Evolutionary conservation across 169 alveolate genomes (phyloP).

Genomic region (Besnoitia besnoiti): DNA sequence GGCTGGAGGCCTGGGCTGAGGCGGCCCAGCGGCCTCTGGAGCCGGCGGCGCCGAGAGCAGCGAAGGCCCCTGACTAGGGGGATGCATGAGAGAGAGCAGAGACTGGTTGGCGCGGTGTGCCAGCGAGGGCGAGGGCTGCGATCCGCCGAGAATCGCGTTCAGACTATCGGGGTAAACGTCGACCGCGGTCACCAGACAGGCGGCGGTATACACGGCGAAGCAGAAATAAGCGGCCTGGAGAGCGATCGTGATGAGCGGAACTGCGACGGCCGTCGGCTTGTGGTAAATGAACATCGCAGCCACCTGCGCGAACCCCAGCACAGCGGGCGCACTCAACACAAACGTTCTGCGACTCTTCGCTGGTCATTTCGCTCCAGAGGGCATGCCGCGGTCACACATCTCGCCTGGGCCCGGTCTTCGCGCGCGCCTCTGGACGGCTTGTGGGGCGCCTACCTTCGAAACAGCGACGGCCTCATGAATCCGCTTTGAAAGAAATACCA

Average conservation of each 20-base stretch:
- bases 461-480: slow-evolving; percentile 15
- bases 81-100: too few relatives aligned
- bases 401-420: too few relatives aligned
- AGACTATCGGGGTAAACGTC: background rate
- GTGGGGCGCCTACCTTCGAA: background rate
- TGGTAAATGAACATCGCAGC: slow-evolving; percentile 18
- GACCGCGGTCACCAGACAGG: slow-evolving; percentile 11
- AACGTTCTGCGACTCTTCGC: too few relatives aligned
- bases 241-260: background rate
- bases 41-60: too few relatives aligned
- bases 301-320: background rate
- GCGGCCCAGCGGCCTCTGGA: too few relatives aligned
- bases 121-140: slow-evolving; percentile 13
- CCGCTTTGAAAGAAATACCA: background rate
- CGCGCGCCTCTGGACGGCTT: too few relatives aligned
- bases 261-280: slow-evolving; percentile 12
- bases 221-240: background rate
- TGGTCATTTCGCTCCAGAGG: too few relatives aligned
- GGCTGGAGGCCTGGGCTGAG: too few relatives aligned
- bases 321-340: background rate
- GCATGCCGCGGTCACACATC: too few relatives aligned
- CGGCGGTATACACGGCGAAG: background rate
- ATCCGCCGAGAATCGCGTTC: slow-evolving; percentile 3
- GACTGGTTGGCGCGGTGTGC: background rate
- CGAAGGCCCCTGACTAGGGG: too few relatives aligned